Evolutionary conservation across 2,329 filamentous ascomycete genomes (phyloP), one percentile per base, ranked within the genome.

Genomic region (Alternaria longipes): DNA sequence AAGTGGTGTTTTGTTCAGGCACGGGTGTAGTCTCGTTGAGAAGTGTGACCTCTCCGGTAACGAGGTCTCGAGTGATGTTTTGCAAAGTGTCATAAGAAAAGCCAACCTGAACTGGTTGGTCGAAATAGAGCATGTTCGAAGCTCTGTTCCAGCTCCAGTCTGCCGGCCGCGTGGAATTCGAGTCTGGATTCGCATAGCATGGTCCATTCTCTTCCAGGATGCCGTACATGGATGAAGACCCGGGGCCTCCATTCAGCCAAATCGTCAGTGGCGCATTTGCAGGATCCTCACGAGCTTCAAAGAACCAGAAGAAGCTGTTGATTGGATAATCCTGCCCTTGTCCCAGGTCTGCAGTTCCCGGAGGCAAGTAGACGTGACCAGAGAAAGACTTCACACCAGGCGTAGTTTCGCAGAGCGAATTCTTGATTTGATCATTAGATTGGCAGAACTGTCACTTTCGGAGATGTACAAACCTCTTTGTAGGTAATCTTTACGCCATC

Each of bases 41-140:
- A 12, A 63, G 46, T 22, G 45, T 62, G 6, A 70, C 64, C 28
- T 54, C 42, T 9, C 62, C 64, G 1, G 53, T 67, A 18, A 60
- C 32, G 30, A 70, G 66, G 20, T 74, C 51, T 4, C 71, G 49
- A 11, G 63, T 68, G 3, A 70, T 56, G 14, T 67, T 63, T 56
- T 74, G 59, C 9, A 68, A 54, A 3, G 65, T 64, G 22, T 73
- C 64, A 42, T 87, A 87, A 2, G 83, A 85, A 73, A 87, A 86
- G 8, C 86, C 86, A 38, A 85, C 83, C 49, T 85, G 82, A 3
- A 81, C 82, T 0, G 85, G 89, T 74, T 90, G 87, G 63, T 90
- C 87, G 57, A 91, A 82, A 74, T 87, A 91, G n/a, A 91, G 83
- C 72, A 81, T 77, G 54, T 81, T 81, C 26, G 76, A 76, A 47